Percentiles rank a stretch among this genome's conserved stretches.
Evolutionary conservation across 805 yeast species (phyloP).

Genomic region (Phaffomyces antillensis): DNA sequence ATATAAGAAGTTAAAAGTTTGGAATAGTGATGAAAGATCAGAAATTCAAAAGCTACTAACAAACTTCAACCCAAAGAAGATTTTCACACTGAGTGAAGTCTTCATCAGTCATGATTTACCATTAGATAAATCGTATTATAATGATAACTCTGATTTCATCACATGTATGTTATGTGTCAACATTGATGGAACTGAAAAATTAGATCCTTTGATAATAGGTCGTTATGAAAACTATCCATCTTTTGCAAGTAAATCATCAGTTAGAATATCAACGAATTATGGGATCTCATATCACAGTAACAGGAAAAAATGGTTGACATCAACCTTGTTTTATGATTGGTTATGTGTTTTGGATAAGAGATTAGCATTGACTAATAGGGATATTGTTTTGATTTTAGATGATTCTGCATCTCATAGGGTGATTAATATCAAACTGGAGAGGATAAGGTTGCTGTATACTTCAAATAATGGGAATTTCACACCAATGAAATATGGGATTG

Average conservation of each 20-base stretch:
- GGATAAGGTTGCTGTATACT: constrained; percentile 33
- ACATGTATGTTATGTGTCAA: constrained; percentile 60
- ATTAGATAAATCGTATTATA: constrained; percentile 46
- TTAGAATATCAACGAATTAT: constrained; percentile 43
- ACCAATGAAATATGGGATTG: constrained; percentile 60
- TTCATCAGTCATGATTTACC: constrained; percentile 54
- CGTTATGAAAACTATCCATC: constrained; percentile 42
- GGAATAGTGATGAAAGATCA: constrained; percentile 53
- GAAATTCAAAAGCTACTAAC: constrained; percentile 38
- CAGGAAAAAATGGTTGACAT: constrained; percentile 55
- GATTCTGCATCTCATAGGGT: constrained; percentile 59
- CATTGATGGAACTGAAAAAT: constrained; percentile 55
- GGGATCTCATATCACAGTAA: constrained; percentile 52
- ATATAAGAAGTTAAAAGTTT: constrained; percentile 42
- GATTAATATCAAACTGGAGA: constrained; percentile 41
- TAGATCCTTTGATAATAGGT: constrained; percentile 55
- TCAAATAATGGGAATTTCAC: constrained; percentile 34
- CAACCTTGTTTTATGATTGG: constrained; percentile 58
- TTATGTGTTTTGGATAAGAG: constrained; percentile 53
- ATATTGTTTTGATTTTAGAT: constrained; percentile 49
- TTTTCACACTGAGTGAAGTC: constrained; percentile 56
- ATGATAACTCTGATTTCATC: constrained; percentile 33
- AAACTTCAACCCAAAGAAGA: constrained; percentile 41
- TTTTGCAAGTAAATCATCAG: constrained; percentile 31
- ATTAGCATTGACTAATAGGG: constrained; percentile 38